phyloP scores from a whole-genome alignment of 345 rosid species.

The Salix brachista region DNA sequence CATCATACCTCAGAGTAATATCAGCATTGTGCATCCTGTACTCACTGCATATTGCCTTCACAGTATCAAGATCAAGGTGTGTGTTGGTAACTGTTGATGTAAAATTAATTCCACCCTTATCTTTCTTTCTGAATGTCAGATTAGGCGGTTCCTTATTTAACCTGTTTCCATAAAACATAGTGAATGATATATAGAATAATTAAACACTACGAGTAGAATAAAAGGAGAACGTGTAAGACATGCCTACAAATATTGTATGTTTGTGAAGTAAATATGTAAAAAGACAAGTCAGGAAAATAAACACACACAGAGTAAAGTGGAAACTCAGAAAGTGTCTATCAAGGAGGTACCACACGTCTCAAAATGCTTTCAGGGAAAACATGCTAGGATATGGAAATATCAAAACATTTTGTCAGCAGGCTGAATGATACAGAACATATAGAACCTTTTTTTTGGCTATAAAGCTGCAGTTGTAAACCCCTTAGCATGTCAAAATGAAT shows the following conservation, averaged over 20 bases:
- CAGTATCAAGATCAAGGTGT: slow-evolving; percentile 91
- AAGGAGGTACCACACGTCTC: too few species aligned
- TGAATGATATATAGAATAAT: not conserved
- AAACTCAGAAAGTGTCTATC: too few species aligned
- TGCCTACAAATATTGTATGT: too few species aligned
- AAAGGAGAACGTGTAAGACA: too few species aligned
- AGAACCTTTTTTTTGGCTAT: too few species aligned
- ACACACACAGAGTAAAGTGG: too few species aligned
- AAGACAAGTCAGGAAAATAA: not conserved
- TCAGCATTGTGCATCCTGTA: slow-evolving; percentile 96
- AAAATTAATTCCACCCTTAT: slow-evolving; percentile 92
- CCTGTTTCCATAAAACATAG: slow-evolving; percentile 37
- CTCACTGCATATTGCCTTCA: slow-evolving; percentile 95
- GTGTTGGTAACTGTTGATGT: slow-evolving; percentile 80
- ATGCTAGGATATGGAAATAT: too few species aligned
- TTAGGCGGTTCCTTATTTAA: slow-evolving; percentile 98
- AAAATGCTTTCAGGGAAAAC: too few species aligned
- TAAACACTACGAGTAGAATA: not conserved
- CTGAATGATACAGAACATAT: too few species aligned
- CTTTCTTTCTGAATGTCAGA: slow-evolving; percentile 95
- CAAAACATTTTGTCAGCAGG: too few species aligned
- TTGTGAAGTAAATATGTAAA: not conserved
- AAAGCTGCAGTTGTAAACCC: too few species aligned
- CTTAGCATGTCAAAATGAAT: too few species aligned
- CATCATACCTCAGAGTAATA: slow-evolving; percentile 87